Conservation (phyloP, 495 filamentous ascomycete species). For the Chaetomium fimeti region DNA sequence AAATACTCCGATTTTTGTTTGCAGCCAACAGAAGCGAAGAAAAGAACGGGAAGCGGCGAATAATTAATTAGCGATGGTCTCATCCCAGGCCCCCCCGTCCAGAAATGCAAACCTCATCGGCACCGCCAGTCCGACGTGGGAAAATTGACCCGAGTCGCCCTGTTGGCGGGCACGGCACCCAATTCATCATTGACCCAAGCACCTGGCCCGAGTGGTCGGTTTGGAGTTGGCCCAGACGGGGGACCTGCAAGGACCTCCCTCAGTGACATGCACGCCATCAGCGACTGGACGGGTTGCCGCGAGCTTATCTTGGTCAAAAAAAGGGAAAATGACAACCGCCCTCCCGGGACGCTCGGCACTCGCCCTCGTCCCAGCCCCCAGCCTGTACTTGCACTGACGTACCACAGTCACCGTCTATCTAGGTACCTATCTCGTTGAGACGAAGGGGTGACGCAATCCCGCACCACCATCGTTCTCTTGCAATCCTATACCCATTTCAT, state of each 20-base stretch:
- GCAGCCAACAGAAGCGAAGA: no score
- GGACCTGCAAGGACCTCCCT: neutral
- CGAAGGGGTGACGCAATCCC: neutral
- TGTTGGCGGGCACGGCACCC: no score
- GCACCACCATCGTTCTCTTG: neutral
- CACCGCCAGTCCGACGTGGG: no score
- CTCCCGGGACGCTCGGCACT: slow-evolving; percentile 12
- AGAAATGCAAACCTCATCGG: no score
- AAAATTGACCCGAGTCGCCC: no score
- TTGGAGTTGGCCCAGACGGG: neutral
- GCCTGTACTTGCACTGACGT: neutral
- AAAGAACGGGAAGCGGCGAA: no score
- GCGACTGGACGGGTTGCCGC: neutral
- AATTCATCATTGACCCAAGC: neutral
- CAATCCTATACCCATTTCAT: neutral
- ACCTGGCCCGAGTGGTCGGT: neutral
- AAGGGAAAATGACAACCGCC: slow-evolving; percentile 12
- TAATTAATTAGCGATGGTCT: no score
- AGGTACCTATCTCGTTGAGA: no score
- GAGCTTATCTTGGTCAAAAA: slow-evolving; percentile 4
- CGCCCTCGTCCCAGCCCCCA: neutral
- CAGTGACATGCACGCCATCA: neutral
- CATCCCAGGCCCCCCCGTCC: no score
- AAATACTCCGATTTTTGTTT: no score
- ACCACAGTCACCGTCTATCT: neutral